Base-by-base conservation (phyloP, 73 alveolate genomes). In the Blepharisma stoltei region DNA sequence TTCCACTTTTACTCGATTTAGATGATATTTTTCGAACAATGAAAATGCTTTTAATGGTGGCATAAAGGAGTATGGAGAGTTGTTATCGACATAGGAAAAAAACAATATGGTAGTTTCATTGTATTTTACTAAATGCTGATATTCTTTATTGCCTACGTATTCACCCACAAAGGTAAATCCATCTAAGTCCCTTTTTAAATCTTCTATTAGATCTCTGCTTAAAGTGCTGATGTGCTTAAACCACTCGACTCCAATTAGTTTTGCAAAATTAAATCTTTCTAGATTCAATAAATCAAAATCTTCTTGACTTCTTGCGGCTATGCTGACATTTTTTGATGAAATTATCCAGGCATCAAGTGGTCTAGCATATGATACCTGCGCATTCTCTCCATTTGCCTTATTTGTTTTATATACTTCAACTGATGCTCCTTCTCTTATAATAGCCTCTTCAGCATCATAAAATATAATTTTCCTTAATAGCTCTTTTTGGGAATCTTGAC, bases 331-430 rank as follows among this genome's bases (percentile, higher is more conserved):
- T 87, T 94, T 94, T 14, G 95, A 88, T 20, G 95, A 89, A 20
- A 89, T 78, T 7, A 94, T 91, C 99, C 99, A 94, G 48, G 79
- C 75, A 49, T 85, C 92, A n/a, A 86, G 70, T 43, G 82, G 82
- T 52, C 86, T 67, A 73, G 73, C 78, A 83, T 83, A 94, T 1
- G 96, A 81, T 6, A 94, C 83, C 78, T 94, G 94, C 4, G 97
- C 97, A 75, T 94, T 94, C 83, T 94, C 99, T 70, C 99, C 99
- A 83, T 94, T 94, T 14, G 97, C 99, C 77, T 94, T 94, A 84
- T 76, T 78, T 82, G 84, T 75, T 82, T 87, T 87, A 20, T 75
- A 83, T 9, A 77, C 67, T 54, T 77, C 85, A 14, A 87, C 77
- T 48, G 80, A 81, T 83, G 43, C 83, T 37, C 85, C 87, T 66